Evolutionary conservation across 1,284 basidiomycete species (phyloP).

Genomic region (Ceratobasidium sp.): DNA sequence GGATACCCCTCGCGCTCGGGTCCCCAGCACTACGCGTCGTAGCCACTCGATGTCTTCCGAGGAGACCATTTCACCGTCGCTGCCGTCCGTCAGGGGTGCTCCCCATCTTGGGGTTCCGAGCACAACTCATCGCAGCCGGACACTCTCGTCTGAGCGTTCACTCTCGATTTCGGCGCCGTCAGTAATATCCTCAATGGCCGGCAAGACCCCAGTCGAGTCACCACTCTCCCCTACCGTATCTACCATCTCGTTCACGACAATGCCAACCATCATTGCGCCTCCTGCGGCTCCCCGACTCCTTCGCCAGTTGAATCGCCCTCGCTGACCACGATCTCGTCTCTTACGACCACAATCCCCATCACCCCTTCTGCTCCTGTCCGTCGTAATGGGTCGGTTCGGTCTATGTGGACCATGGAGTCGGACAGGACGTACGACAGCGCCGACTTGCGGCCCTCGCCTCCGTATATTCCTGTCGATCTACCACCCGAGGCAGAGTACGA

Average conservation of each 20-base stretch:
- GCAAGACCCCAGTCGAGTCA: conserved; percentile 31
- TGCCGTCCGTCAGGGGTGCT: conserved; percentile 1
- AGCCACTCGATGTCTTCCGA: conserved; percentile 17
- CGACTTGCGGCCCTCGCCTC: conserved; percentile 73
- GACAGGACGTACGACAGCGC: conserved; percentile 74
- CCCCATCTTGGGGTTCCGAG: conserved; percentile 3
- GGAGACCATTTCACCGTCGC: not conserved
- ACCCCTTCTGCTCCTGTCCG: not conserved
- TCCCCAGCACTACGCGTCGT: conserved; percentile 16
- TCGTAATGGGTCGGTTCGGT: conserved; percentile 34
- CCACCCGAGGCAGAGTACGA: conserved; percentile 26
- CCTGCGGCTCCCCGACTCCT: conserved; percentile 48
- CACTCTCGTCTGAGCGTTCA: conserved; percentile 17
- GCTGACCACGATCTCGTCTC: conserved; percentile 12
- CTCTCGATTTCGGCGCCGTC: conserved; percentile 17
- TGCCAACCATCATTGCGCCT: conserved; percentile 40
- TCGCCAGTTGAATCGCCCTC: conserved; percentile 38
- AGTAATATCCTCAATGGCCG: conserved; percentile 20
- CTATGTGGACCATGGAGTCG: conserved; percentile 59
- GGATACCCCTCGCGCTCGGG: not conserved
- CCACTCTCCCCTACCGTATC: conserved; percentile 33
- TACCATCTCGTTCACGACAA: conserved; percentile 41
- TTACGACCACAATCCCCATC: not conserved
- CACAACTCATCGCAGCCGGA: conserved; percentile 28
- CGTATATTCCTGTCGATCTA: conserved; percentile 51